Conservation (phyloP, 2,329 filamentous ascomycete genomes). For the Thielaviopsis euricoi region DNA sequence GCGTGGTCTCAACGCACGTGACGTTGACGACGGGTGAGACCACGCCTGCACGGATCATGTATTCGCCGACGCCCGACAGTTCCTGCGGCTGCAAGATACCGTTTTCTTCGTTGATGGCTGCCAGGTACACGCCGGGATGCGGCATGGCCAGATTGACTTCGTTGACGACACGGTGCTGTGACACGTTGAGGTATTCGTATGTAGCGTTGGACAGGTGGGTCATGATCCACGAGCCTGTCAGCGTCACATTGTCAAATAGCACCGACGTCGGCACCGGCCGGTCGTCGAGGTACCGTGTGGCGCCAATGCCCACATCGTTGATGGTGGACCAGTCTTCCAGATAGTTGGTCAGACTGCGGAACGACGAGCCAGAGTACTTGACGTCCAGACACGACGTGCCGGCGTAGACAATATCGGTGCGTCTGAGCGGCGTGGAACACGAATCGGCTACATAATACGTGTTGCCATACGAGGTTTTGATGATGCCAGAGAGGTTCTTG, state of each 20-base stretch:
- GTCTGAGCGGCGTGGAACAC: conserved; percentile 45
- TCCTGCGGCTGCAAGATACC: conserved; percentile 52
- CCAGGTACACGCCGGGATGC: conserved; percentile 49
- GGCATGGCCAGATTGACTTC: conserved; percentile 67
- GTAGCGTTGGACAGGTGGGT: conserved; percentile 34
- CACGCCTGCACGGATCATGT: conserved; percentile 50
- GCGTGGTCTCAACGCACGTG: conserved; percentile 50
- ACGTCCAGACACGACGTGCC: conserved; percentile 49
- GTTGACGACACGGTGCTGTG: conserved; percentile 45
- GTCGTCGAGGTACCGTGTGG: conserved; percentile 22
- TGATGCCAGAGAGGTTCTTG: conserved; percentile 34
- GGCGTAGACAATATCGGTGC: conserved; percentile 23
- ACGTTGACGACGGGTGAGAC: conserved; percentile 57
- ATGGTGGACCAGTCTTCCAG: conserved; percentile 36
- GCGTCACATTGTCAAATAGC: conserved; percentile 56
- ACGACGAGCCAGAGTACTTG: conserved; percentile 52
- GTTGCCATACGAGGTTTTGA: conserved; percentile 49
- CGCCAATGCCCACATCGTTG: conserved; percentile 26
- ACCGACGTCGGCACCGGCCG: conserved; percentile 46
- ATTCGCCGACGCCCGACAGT: conserved; percentile 49
- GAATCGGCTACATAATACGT: conserved; percentile 32
- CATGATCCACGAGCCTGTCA: conserved; percentile 54
- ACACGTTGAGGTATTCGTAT: conserved; percentile 23
- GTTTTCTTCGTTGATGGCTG: conserved; percentile 45
- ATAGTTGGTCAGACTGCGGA: conserved; percentile 52